Conservation (phyloP, 371 early-diverging fungal genomes). For the Mortierella sp. region DNA sequence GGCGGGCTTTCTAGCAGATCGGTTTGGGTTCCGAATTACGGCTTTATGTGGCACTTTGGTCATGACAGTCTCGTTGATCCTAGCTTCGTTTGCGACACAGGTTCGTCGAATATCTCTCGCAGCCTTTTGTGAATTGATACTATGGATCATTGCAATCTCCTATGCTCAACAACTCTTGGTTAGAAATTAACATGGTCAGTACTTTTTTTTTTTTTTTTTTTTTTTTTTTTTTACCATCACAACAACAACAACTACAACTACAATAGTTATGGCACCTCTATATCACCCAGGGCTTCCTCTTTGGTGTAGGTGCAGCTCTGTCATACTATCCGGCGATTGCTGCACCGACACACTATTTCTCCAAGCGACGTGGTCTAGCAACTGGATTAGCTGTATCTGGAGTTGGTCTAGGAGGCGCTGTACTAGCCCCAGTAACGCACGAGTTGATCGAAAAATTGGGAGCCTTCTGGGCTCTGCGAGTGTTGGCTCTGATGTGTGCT, state of each 20-base stretch:
- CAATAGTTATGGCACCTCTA: slow-evolving; percentile 45
- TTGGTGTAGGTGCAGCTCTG: slow-evolving; percentile 72
- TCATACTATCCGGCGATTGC: slow-evolving; percentile 64
- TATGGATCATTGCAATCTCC: no score
- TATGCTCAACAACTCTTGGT: no score
- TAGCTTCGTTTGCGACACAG: slow-evolving; percentile 40
- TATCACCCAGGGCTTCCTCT: slow-evolving; percentile 55
- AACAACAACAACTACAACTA: neutral
- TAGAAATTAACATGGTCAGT: no score
- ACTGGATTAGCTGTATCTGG: slow-evolving; percentile 73
- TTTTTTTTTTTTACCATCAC: no score
- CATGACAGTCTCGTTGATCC: slow-evolving; percentile 35
- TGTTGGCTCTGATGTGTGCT: slow-evolving; percentile 36
- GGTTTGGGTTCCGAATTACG: slow-evolving; percentile 42
- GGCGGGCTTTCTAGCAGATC: slow-evolving; percentile 47
- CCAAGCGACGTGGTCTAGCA: slow-evolving; percentile 65
- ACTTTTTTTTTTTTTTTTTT: no score
- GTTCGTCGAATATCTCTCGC: no score
- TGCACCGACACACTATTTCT: slow-evolving; percentile 69
- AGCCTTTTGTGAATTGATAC: no score
- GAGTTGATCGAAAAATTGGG: slow-evolving; percentile 39
- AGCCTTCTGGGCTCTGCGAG: slow-evolving; percentile 40
- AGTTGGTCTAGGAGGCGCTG: slow-evolving; percentile 69
- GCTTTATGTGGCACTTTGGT: slow-evolving; percentile 23
- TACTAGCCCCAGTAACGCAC: slow-evolving; percentile 44